A percentile compares a stretch with the other conserved stretches of the same genome.
These are phyloP conservation scores for Colletotrichum camelliae DNA, from an alignment of 2,329 filamentous ascomycete species.

Conservation along the genomic window DNA sequence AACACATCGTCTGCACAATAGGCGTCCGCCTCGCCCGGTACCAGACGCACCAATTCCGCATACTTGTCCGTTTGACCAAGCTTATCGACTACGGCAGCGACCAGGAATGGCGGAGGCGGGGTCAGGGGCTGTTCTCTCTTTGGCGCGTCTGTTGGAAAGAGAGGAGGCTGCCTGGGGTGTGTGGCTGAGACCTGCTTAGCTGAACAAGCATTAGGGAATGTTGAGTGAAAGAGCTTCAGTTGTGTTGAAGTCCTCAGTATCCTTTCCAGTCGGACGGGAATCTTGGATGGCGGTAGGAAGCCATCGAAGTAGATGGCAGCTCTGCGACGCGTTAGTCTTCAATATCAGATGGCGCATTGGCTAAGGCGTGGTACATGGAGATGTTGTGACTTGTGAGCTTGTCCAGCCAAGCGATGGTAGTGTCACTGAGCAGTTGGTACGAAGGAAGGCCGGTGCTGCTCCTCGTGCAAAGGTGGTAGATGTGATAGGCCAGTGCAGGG, in stretches of 20 bases:
- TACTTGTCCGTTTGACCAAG: constrained; percentile 55
- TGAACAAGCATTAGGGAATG: constrained; percentile 31
- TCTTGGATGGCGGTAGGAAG: constrained; percentile 73
- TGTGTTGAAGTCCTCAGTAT: constrained; percentile 62
- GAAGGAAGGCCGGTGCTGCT: constrained; percentile 62
- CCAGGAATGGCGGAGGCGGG: constrained; percentile 70
- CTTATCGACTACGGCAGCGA: constrained; percentile 77
- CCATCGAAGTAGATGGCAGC: constrained; percentile 86
- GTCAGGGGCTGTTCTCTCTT: constrained; percentile 44
- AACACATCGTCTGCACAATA: constrained; percentile 75
- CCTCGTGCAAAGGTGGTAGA: constrained; percentile 62
- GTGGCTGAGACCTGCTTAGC: constrained; percentile 24
- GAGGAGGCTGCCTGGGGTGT: not conserved
- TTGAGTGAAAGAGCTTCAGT: constrained; percentile 52
- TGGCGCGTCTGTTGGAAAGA: constrained; percentile 29
- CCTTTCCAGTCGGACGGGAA: constrained; percentile 63
- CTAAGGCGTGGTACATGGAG: constrained; percentile 57
- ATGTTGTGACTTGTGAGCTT: constrained; percentile 60
- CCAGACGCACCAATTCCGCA: constrained; percentile 54
- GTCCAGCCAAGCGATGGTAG: constrained; percentile 67
- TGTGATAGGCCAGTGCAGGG: constrained; percentile 77
- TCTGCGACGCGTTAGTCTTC: constrained; percentile 40
- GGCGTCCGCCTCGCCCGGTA: constrained; percentile 84
- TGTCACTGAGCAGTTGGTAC: constrained; percentile 66
- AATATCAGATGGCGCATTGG: not conserved